These are phyloP conservation scores for Theobroma grandiflorum DNA, from an alignment of 441 rosid species.

Conservation along the genomic window DNA sequence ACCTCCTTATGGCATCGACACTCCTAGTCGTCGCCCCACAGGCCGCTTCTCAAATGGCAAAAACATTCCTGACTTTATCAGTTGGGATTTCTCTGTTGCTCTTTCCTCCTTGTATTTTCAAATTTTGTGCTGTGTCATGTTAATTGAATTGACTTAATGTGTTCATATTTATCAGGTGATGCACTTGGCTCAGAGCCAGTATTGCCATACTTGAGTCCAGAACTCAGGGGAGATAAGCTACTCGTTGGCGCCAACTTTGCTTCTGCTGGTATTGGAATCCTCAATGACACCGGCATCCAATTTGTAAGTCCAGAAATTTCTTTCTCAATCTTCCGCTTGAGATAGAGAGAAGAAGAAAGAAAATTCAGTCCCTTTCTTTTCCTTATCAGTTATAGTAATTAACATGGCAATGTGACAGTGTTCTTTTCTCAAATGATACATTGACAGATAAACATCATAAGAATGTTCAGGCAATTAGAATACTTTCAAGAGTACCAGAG, in stretches of 20 bases:
- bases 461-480: constrained; percentile 56
- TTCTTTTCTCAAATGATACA: neutral
- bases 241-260: constrained; percentile 74
- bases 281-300: constrained; percentile 71
- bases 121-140: neutral
- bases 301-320: constrained; percentile 47
- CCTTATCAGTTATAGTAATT: too few species aligned
- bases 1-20: constrained; percentile 68
- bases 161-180: constrained; percentile 42
- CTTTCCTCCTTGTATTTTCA: too few species aligned
- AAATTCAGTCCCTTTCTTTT: too few species aligned
- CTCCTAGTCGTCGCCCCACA: constrained; percentile 54
- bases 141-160: neutral
- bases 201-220: constrained; percentile 67
- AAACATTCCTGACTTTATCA: constrained; percentile 69
- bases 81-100: constrained; percentile 33
- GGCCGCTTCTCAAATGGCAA: constrained; percentile 78
- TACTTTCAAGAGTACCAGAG: constrained; percentile 61
- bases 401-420: too few species aligned
- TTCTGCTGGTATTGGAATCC: constrained; percentile 73
- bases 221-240: constrained; percentile 57
- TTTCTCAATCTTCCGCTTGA: neutral
- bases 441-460: constrained; percentile 59
- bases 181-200: constrained; percentile 55
- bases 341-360: too few species aligned